Base-by-base conservation (phyloP, 169 alveolate species). In the Plasmodium fragile region DNA sequence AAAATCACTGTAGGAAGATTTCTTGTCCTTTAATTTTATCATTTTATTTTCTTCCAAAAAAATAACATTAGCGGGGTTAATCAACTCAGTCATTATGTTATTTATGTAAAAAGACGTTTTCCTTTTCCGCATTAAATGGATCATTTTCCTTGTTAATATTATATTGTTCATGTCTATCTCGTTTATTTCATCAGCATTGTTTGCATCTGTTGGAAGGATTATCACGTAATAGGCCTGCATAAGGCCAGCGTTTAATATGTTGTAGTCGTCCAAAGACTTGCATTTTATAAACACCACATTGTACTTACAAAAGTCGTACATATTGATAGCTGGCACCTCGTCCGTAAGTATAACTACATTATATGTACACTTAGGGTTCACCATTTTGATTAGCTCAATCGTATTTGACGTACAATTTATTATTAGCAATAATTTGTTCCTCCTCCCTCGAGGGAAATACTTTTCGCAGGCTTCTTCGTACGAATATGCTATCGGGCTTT, bases 41-140 rank as follows among this genome's bases (percentile, higher is more conserved):
- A 87, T 87, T 59, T 75, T 78, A 87, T 87, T 87, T 87, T 87
- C 93, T 32, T 87, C 93, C 65, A 87, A 81, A 87, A 87, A 87
- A 70, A 87, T 87, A 65, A 72, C 30, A 87, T 87, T 87, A 34
- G 93, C 34, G 43, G 87, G 93, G 73, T 87, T 87, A 55, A 87
- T 78, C 55, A 87, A 87, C 81, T 87, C 93, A 3, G 93, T 87
- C 71, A 87, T 87, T 77, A 87, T 87, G 52, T 87, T 87, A 77
- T 87, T 87, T 78, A 87, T 65, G 49, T 41, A 87, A 32, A 41
- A 77, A 30, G 87, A 59, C 34, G 39, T 87, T 87, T 87, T 87
- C 41, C 30, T 87, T 55, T 87, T 87, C 49, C 81, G 69, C 41
- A 87, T 41, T 16, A 87, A 65, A 41, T 87, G 89, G 30, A 65